Percentiles rank a stretch among this genome's conserved stretches.
phyloP scores from a whole-genome alignment of 208 protist species.

The Leishmania amazonensis region DNA sequence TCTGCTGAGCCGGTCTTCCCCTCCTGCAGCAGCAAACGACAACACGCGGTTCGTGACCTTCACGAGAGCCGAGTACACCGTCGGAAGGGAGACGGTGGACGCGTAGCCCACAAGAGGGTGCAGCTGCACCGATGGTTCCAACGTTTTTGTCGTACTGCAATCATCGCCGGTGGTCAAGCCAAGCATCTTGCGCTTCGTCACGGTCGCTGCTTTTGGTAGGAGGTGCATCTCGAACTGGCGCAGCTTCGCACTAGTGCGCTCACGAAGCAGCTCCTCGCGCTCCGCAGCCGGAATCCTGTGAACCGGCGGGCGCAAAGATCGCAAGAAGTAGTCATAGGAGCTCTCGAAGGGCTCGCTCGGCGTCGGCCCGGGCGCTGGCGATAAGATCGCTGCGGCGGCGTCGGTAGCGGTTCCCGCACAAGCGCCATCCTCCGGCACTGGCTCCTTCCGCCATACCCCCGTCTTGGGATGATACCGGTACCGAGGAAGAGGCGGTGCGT shows the following conservation, averaged over 20 bases:
- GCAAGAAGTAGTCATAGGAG: slow-evolving; percentile 71
- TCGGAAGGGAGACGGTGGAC: slow-evolving; percentile 43
- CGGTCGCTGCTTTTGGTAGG: slow-evolving; percentile 4
- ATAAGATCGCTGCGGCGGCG: neutral
- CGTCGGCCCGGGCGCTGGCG: neutral
- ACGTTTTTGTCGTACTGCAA: neutral
- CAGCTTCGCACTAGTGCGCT: slow-evolving; percentile 29
- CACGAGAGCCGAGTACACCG: slow-evolving; percentile 48
- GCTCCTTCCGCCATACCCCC: slow-evolving; percentile 43
- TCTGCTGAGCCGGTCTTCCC: slow-evolving; percentile 3
- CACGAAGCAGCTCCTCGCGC: slow-evolving; percentile 17
- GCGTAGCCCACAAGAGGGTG: slow-evolving; percentile 73
- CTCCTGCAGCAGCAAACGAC: neutral
- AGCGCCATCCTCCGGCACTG: neutral
- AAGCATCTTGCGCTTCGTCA: neutral
- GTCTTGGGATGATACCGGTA: slow-evolving; percentile 46
- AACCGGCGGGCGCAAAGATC: slow-evolving; percentile 31
- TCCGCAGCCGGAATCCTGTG: slow-evolving; percentile 12
- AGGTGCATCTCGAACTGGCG: slow-evolving; percentile 43
- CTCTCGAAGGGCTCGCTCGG: slow-evolving; percentile 39
- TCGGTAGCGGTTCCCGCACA: neutral
- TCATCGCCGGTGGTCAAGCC: neutral
- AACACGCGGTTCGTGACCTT: slow-evolving; percentile 25
- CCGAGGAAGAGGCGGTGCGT: slow-evolving; percentile 49
- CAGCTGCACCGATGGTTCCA: neutral